Evolutionary conservation across 192 early-diverging fungal species (phyloP), one percentile per base, ranked within the genome.

Genomic region (Coemansia aciculifera): DNA sequence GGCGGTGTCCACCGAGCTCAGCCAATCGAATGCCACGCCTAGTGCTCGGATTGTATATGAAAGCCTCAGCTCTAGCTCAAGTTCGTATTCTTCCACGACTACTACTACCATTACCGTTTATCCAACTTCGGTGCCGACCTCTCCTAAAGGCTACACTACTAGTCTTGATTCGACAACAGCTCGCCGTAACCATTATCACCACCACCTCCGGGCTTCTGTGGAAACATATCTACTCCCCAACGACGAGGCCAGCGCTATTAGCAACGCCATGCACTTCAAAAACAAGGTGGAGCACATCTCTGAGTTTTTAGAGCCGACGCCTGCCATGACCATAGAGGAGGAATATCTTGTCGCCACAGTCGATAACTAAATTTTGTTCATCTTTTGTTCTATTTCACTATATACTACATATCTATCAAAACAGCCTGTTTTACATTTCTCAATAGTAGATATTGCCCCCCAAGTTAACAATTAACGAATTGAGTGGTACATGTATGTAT

Each of bases 221-320:
- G 31, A 59, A 19, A 59, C 56, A 19, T 59, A 59, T 19, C 17
- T 59, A 5, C 15, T 32, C 6, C 56, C 56, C 7, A n/a, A 36
- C 17, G 56, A 59, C 56, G 56, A 59, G 6, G 56, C n/a, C 17
- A 59, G 32, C 34, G 56, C 56, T 9, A 59, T 59, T 10, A 68
- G 67, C 36, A 48, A 21, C 9, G 67, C 67, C 12, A 68, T 62
- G 59, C 32, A 29, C 29, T 62, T 49, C 46, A 44, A 17, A 32
- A 68, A 39, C 59, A 68, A 68, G 19, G 29, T 61, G 3, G 59
- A 39, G 42, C 51, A 29, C 13, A 68, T 62, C 7, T 68, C 66
- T 37, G 66, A 39, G 8, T 49, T 60, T 43, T 17, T 49, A 13
- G 66, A 56, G 32, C 43, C 56, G 6, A 59, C 32, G 32, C 46